Percentiles rank a stretch among this genome's conserved stretches.
phyloP scores from a whole-genome alignment of 176 grass and related monocot species.

The Saccharum spontaneum region DNA sequence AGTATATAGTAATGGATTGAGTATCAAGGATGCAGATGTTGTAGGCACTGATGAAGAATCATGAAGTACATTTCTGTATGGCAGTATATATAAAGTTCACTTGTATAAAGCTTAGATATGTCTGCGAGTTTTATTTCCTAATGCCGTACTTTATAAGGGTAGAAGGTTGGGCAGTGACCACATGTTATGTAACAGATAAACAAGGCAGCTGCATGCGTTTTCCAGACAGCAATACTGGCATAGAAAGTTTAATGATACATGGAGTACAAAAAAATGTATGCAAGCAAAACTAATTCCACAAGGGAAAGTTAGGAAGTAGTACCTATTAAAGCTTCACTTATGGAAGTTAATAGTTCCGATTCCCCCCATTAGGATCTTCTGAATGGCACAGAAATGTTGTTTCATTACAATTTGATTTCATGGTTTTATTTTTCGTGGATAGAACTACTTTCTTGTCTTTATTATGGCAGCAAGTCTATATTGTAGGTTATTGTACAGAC shows the following conservation, averaged over 20 bases:
- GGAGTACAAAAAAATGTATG: not conserved
- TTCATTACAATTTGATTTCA: not conserved
- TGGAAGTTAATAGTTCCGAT: not conserved
- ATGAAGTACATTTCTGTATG: slow-evolving; percentile 11
- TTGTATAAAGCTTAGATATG: not conserved
- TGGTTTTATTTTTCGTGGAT: slow-evolving; percentile 11
- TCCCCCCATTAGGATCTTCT: not conserved
- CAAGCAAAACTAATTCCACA: not conserved
- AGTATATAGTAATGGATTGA: slow-evolving; percentile 51
- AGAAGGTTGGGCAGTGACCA: not conserved
- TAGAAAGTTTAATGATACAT: not conserved
- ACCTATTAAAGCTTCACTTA: not conserved
- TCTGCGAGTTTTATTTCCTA: not conserved
- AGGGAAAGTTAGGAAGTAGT: not conserved
- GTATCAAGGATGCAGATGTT: slow-evolving; percentile 43
- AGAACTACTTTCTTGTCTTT: not conserved
- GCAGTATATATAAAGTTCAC: slow-evolving; percentile 1
- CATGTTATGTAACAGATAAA: slow-evolving; percentile 3
- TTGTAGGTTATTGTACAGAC: slow-evolving; percentile 21
- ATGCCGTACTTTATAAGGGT: not conserved
- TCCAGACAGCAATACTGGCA: not conserved
- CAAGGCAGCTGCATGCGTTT: not conserved
- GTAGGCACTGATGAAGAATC: slow-evolving; percentile 41
- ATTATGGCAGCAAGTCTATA: slow-evolving; percentile 15
- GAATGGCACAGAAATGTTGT: not conserved